Evolutionary conservation across 192 early-diverging fungal species (phyloP).

Genomic region (Globomyces pollinis-pini): DNA sequence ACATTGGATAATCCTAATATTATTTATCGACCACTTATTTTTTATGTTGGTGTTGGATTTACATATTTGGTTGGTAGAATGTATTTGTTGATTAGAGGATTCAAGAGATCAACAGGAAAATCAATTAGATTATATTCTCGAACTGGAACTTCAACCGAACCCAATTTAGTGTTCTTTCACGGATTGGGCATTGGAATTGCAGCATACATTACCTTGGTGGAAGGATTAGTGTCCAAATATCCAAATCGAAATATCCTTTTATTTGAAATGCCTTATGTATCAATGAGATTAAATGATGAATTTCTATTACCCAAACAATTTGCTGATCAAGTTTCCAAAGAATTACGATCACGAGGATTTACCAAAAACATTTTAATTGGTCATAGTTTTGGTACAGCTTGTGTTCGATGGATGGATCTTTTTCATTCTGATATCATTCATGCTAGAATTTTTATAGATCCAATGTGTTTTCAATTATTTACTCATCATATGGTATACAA

Average conservation of each 20-base stretch:
- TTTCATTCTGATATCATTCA: neutral
- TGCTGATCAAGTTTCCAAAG: conserved; percentile 38
- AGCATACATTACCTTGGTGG: conserved; percentile 47
- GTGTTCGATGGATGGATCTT: conserved; percentile 42
- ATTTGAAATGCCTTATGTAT: conserved; percentile 46
- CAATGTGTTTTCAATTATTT: conserved; percentile 1
- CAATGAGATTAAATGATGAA: conserved; percentile 17
- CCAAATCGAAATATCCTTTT: conserved; percentile 15
- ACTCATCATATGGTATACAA: neutral
- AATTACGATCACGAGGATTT: conserved; percentile 27
- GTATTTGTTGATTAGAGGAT: neutral
- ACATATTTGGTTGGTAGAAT: neutral
- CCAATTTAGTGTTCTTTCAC: conserved; percentile 59
- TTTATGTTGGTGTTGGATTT: neutral
- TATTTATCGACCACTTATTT: neutral
- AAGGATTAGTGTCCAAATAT: conserved; percentile 21
- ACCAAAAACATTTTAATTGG: conserved; percentile 53
- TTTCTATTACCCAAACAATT: conserved; percentile 24
- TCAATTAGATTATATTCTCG: neutral
- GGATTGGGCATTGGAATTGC: conserved; percentile 58
- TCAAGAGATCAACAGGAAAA: neutral
- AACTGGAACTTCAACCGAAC: neutral
- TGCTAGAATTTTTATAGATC: conserved; percentile 3
- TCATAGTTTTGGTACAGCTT: conserved; percentile 55
- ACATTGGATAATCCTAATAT: conserved; percentile 1